Evolutionary conservation across 2,329 filamentous ascomycete species (phyloP), one percentile per base, ranked within the genome.

Genomic region (Sphaerostilbella broomeana): DNA sequence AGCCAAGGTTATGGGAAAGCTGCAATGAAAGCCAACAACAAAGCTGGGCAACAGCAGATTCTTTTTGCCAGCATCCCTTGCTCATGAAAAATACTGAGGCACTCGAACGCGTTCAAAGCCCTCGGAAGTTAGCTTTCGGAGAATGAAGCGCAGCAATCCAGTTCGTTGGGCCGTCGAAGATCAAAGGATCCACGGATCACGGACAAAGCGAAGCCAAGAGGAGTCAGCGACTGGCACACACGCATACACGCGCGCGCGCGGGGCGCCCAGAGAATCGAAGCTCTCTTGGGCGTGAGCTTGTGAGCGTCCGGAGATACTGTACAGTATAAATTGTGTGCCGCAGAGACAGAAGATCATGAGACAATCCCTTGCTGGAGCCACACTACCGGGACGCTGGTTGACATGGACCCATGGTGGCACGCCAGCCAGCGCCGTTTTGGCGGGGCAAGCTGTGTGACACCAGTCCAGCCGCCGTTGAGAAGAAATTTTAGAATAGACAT

Each of bases 281-380:
- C n/a, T n/a, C n/a, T n/a, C n/a, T n/a, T n/a, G n/a, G n/a, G n/a
- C n/a, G n/a, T n/a, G n/a, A n/a, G n/a, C n/a, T n/a, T n/a, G n/a
- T n/a, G n/a, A n/a, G n/a, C n/a, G n/a, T n/a, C n/a, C n/a, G n/a
- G n/a, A n/a, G n/a, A n/a, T n/a, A n/a, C n/a, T n/a, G n/a, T n/a
- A n/a, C n/a, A n/a, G n/a, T n/a, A n/a, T n/a, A n/a, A n/a, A n/a
- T n/a, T n/a, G 39, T 35, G 32, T 35, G 34, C 33, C 28, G 40
- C 40, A 40, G 35, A 29, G n/a, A 40, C 35, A 30, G 40, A 15
- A 28, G 36, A 43, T 43, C 41, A 43, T 43, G 41, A 39, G 41
- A 43, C 41, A 43, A 33, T 40, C 41, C 41, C 41, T 40, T 43
- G 36, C 39, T 35, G 37, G 41, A 40, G 36, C 41, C 41, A 43